phyloP scores from a whole-genome alignment of 2,329 filamentous ascomycete genomes.

The Botrytis cinerea region DNA sequence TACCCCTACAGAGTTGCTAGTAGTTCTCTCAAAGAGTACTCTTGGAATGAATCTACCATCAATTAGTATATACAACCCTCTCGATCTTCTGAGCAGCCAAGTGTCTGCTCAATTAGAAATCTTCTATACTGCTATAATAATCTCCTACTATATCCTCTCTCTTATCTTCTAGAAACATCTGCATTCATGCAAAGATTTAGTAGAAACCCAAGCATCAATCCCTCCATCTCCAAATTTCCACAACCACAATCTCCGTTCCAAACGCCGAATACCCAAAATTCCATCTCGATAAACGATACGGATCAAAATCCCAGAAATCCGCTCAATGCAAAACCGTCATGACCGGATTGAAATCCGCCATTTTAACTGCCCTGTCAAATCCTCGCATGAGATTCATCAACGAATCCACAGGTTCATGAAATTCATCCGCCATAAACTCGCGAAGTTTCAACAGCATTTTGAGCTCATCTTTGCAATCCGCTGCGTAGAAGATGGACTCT shows the following conservation, averaged over 20 bases:
- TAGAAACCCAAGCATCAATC: neutral
- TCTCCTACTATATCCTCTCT: too few relatives aligned
- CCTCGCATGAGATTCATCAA: neutral
- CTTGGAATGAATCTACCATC: neutral
- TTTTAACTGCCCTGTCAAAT: neutral
- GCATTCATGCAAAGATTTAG: neutral
- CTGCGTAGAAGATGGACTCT: neutral
- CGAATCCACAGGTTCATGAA: neutral
- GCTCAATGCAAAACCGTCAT: neutral
- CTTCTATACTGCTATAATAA: too few relatives aligned
- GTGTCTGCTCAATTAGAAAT: neutral
- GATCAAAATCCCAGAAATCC: rapidly evolving
- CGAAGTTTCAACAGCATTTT: neutral
- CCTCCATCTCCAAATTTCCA: neutral
- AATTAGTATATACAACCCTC: neutral
- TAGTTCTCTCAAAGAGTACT: neutral
- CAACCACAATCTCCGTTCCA: neutral
- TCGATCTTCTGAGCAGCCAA: neutral
- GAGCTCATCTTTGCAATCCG: neutral
- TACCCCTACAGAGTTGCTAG: neutral
- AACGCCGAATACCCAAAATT: neutral
- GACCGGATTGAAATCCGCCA: neutral
- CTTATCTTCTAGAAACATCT: neutral
- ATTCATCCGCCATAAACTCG: neutral
- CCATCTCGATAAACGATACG: neutral